Percentiles rank a stretch among this genome's conserved stretches.
phyloP scores from a whole-genome alignment of 176 grass and related monocot species.

The Musa itinerans region DNA sequence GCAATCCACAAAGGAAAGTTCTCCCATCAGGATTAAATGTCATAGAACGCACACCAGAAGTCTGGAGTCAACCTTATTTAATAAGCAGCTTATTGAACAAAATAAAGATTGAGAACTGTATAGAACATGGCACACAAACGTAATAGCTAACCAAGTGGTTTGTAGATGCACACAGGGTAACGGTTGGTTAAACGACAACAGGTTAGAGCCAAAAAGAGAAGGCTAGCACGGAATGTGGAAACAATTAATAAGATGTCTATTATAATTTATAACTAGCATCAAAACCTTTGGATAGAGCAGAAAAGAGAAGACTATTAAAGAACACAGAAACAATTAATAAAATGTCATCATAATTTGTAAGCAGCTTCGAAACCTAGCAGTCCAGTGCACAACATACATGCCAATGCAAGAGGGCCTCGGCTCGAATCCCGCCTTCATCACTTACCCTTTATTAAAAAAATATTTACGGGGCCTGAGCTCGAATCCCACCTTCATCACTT shows the following conservation, averaged over 20 bases:
- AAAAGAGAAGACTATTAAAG: no score
- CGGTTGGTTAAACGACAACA: background rate
- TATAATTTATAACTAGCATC: background rate
- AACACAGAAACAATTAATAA: no score
- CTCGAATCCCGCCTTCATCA: no score
- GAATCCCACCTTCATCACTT: no score
- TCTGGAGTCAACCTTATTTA: slow-evolving; percentile 36
- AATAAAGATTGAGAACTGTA: background rate
- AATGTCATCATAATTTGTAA: no score
- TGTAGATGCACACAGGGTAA: background rate
- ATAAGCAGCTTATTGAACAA: background rate
- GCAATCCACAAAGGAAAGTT: slow-evolving; percentile 84
- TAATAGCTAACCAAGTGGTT: background rate
- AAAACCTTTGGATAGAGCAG: no score
- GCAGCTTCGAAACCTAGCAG: no score
- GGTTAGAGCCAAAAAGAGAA: background rate
- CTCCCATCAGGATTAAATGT: slow-evolving; percentile 96
- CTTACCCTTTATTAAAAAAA: no score
- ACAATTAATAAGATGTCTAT: background rate
- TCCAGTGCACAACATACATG: no score
- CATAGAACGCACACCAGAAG: slow-evolving; percentile 85
- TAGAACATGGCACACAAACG: background rate
- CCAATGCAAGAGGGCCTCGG: no score
- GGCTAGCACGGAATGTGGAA: background rate
- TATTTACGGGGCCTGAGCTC: no score